These are phyloP conservation scores for Raphanus sativus DNA, from an alignment of 345 rosid genomes.

Conservation along the genomic window DNA sequence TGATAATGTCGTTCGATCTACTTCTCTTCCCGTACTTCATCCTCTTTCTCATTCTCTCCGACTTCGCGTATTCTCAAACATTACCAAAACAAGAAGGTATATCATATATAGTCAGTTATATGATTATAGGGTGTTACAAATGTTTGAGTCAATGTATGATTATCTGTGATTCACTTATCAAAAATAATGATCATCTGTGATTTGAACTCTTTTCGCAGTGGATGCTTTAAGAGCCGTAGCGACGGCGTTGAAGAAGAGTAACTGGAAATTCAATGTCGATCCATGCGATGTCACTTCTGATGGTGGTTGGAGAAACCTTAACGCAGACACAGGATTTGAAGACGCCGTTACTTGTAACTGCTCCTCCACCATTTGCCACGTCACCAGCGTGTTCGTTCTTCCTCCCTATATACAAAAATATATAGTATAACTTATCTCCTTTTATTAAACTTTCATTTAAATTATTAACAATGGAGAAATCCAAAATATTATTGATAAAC, in stretches of 20 bases:
- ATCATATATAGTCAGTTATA: not conserved
- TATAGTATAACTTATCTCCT: not conserved
- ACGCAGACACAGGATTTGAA: slow-evolving; percentile 27
- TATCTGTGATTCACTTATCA: not conserved
- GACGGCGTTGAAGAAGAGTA: slow-evolving; percentile 45
- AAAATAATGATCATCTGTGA: not conserved
- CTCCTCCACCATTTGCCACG: slow-evolving; percentile 46
- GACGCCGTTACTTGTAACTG: slow-evolving; percentile 32
- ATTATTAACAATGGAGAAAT: not conserved
- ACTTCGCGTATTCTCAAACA: slow-evolving; percentile 30
- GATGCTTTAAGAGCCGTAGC: slow-evolving; percentile 46
- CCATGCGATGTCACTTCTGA: slow-evolving; percentile 43
- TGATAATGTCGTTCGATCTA: slow-evolving; percentile 19
- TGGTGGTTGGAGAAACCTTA: slow-evolving; percentile 40
- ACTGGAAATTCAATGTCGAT: slow-evolving; percentile 56
- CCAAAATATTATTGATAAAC: not conserved
- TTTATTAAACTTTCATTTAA: not conserved
- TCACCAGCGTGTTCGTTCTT: slow-evolving; percentile 28
- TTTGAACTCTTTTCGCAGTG: slow-evolving; percentile 34
- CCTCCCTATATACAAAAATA: not conserved
- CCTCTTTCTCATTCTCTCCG: slow-evolving; percentile 23
- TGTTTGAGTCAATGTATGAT: not conserved
- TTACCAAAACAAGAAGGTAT: slow-evolving; percentile 43
- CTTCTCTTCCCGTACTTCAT: slow-evolving; percentile 13
- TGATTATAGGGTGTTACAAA: not conserved